These are phyloP conservation scores for Punctularia strigosozonata DNA, from an alignment of 768 basidiomycete species.

Conservation along the genomic window DNA sequence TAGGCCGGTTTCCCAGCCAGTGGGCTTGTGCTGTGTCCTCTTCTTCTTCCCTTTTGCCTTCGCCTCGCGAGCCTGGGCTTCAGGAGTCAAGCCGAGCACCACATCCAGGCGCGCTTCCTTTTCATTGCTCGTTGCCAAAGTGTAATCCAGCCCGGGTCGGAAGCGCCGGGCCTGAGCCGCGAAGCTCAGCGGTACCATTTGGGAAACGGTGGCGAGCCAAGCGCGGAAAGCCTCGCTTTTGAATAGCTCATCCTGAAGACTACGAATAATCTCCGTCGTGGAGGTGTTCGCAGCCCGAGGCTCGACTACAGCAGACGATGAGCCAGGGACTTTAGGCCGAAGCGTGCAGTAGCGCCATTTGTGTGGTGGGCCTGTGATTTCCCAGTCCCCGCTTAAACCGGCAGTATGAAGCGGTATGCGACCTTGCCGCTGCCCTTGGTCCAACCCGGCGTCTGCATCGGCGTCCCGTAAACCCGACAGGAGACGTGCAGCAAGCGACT, in stretches of 20 bases:
- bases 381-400: slow-evolving; percentile 51
- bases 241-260: slow-evolving; percentile 69
- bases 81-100: slow-evolving; percentile 76
- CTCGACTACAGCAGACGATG: slow-evolving; percentile 31
- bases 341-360: slow-evolving; percentile 88
- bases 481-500: slow-evolving; percentile 55
- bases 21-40: slow-evolving; percentile 16
- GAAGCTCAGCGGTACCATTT: slow-evolving; percentile 60
- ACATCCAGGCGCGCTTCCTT: slow-evolving; percentile 77
- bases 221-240: slow-evolving; percentile 74
- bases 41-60: slow-evolving; percentile 7
- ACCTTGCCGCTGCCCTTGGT: slow-evolving; percentile 31
- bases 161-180: slow-evolving; percentile 78
- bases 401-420: slow-evolving; percentile 57
- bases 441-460: slow-evolving; percentile 53
- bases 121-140: slow-evolving; percentile 80
- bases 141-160: slow-evolving; percentile 89
- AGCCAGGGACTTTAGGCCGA: slow-evolving; percentile 15
- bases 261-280: slow-evolving; percentile 48
- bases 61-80: slow-evolving; percentile 15
- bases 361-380: slow-evolving; percentile 78
- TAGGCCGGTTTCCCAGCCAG: slow-evolving; percentile 59
- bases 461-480: slow-evolving; percentile 51
- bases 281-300: slow-evolving; percentile 41
- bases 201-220: slow-evolving; percentile 72